Evolutionary conservation across 768 basidiomycete genomes (phyloP).

Genomic region (Naganishia friedmannii): DNA sequence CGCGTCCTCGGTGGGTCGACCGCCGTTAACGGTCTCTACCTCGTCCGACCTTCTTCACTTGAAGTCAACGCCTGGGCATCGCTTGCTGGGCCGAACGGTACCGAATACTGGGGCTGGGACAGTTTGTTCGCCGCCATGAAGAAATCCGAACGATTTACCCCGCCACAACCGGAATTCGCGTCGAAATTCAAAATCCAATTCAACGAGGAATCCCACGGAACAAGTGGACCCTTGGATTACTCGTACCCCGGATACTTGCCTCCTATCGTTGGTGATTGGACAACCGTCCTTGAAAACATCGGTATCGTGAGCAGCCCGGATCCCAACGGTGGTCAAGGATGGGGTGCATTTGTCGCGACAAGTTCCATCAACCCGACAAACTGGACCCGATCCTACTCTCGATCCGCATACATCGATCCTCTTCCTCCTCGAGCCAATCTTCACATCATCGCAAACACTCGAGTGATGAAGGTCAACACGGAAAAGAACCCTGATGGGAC

Average conservation of each 20-base stretch:
- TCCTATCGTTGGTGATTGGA: conserved; percentile 61
- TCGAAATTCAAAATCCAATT: conserved; percentile 56
- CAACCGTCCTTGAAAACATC: conserved; percentile 55
- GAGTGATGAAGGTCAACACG: conserved; percentile 62
- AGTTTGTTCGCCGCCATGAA: conserved; percentile 57
- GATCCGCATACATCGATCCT: conserved; percentile 65
- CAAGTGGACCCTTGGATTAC: conserved; percentile 54
- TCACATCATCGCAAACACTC: conserved; percentile 62
- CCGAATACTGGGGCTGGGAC: conserved; percentile 57
- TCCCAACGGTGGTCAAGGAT: conserved; percentile 57
- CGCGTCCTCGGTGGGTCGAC: conserved; percentile 68
- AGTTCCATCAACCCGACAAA: conserved; percentile 64
- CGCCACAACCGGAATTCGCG: conserved; percentile 56
- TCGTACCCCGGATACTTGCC: conserved; percentile 53
- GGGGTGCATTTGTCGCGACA: conserved; percentile 61
- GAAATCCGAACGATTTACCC: conserved; percentile 61
- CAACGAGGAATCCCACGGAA: conserved; percentile 58
- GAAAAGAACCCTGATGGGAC: conserved; percentile 49
- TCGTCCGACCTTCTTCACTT: conserved; percentile 58
- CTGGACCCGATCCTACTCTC: conserved; percentile 66
- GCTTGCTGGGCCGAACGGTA: conserved; percentile 52
- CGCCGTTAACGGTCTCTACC: conserved; percentile 69
- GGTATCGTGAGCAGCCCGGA: conserved; percentile 56
- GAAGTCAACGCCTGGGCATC: conserved; percentile 58
- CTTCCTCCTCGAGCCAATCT: conserved; percentile 65